A percentile compares a stretch with the other conserved stretches of the same genome.
Conservation (phyloP, 2,329 filamentous ascomycete genomes). For the Colletotrichum paranaense region DNA sequence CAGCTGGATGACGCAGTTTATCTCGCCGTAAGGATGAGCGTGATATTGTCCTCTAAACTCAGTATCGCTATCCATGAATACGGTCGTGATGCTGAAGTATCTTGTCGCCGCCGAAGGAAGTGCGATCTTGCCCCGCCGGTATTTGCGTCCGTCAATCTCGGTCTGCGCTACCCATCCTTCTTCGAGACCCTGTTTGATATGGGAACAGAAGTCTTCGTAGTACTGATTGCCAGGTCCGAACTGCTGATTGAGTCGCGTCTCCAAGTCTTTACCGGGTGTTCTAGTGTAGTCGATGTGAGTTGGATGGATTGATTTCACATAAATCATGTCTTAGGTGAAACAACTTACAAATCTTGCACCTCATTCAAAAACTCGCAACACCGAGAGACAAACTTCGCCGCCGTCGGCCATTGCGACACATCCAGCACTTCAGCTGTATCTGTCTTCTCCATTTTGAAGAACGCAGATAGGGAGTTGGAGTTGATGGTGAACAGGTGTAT, state of each 20-base stretch:
- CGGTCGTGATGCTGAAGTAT: constrained; percentile 67
- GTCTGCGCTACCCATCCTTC: constrained; percentile 59
- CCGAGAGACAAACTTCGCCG: constrained; percentile 41
- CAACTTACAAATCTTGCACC: constrained; percentile 45
- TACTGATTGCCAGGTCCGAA: constrained; percentile 55
- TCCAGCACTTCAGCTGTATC: constrained; percentile 38
- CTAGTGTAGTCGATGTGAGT: constrained; percentile 37
- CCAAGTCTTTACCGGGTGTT: constrained; percentile 58
- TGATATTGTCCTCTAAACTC: constrained; percentile 63
- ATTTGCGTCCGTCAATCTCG: constrained; percentile 56
- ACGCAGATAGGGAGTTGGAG: background rate
- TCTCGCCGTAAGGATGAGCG: constrained; percentile 64
- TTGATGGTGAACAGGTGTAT: background rate
- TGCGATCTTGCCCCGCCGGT: constrained; percentile 58
- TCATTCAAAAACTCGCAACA: constrained; percentile 45
- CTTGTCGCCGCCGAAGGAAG: constrained; percentile 57
- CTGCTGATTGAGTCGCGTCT: constrained; percentile 52
- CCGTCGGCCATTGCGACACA: constrained; percentile 42
- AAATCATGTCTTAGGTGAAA: background rate
- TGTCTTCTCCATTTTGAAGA: constrained; percentile 6
- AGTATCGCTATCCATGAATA: constrained; percentile 64
- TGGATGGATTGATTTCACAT: background rate
- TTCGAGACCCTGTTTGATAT: constrained; percentile 50
- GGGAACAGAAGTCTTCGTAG: constrained; percentile 54
- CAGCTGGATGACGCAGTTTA: constrained; percentile 65